These are phyloP conservation scores for Nicotiana sylvestris DNA, from an alignment of 257 asterid species.

Conservation along the genomic window DNA sequence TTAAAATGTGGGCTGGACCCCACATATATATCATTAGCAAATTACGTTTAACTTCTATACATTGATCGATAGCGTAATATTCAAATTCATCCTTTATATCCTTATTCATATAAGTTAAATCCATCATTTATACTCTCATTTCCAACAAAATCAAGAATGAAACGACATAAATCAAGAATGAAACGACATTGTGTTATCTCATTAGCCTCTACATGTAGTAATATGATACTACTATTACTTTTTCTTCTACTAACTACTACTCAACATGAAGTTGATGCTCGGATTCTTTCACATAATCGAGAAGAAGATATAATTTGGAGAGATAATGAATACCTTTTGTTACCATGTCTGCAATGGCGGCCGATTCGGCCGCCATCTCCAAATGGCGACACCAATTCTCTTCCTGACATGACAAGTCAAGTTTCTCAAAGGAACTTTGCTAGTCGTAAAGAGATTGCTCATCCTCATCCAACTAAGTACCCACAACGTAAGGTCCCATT, in stretches of 20 bases:
- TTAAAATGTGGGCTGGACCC: no score
- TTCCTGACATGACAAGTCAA: not conserved
- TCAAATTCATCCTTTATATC: no score
- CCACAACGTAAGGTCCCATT: not conserved
- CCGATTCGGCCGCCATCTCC: slow-evolving; percentile 32
- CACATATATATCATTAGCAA: no score
- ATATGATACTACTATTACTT: not conserved
- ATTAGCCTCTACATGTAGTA: not conserved
- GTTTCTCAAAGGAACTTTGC: not conserved
- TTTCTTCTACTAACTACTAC: not conserved
- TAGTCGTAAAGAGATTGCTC: not conserved
- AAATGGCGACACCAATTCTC: slow-evolving; percentile 22
- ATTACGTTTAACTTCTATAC: no score
- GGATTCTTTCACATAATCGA: not conserved
- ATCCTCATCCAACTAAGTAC: not conserved
- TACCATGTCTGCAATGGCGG: slow-evolving; percentile 31
- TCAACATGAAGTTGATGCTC: not conserved
- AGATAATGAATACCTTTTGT: slow-evolving; percentile 10
- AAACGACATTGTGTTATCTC: not conserved
- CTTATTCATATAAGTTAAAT: no score
- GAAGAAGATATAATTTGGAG: not conserved
- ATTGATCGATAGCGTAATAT: no score
- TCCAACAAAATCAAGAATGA: not conserved
- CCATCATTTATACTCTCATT: not conserved
- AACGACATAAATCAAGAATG: no score